A percentile compares a stretch with the other conserved stretches of the same genome.
phyloP scores from a whole-genome alignment of 129 eudicot species.

The Apium graveolens region DNA sequence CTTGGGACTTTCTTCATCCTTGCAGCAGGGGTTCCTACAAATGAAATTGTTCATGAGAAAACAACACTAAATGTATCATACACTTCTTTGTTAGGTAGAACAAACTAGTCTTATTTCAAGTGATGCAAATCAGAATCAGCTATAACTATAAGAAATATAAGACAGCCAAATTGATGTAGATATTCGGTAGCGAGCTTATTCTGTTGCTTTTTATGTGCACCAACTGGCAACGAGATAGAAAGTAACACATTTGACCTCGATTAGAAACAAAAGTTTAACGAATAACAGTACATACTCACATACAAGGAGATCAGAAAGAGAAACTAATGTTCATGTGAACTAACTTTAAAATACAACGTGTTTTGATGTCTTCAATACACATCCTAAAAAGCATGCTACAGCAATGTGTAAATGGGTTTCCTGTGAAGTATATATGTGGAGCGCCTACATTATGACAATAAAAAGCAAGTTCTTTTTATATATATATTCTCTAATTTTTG shows the following conservation, averaged over 20 bases:
- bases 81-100: neutral
- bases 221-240: neutral
- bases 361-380: neutral
- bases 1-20: slow-evolving; percentile 97
- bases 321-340: neutral
- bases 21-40: slow-evolving; percentile 95
- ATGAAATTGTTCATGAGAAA: neutral
- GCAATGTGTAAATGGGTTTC: neutral
- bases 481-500: neutral
- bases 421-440: neutral
- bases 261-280: neutral
- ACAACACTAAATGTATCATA: neutral
- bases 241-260: neutral
- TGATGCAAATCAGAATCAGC: neutral
- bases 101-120: neutral
- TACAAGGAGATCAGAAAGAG: neutral
- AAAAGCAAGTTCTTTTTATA: neutral
- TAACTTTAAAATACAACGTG: neutral
- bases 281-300: neutral
- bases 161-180: neutral
- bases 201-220: neutral
- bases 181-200: neutral
- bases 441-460: neutral
- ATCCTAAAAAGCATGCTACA: neutral
- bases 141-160: neutral